Percentiles rank a stretch among this genome's conserved stretches.
Conservation (phyloP, 805 yeast species). For the Soucietia sequanensis region DNA sequence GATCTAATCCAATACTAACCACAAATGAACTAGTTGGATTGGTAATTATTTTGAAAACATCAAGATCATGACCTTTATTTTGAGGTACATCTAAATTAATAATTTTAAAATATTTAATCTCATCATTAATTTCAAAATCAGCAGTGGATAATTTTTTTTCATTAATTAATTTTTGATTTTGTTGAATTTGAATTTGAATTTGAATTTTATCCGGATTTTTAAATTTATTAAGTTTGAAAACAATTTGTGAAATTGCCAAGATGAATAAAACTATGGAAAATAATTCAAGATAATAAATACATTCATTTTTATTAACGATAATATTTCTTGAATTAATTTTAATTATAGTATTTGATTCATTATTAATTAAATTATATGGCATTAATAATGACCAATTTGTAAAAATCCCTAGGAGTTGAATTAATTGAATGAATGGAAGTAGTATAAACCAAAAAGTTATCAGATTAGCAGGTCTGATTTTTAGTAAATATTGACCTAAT, state of each 20-base stretch:
- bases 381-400: constrained; percentile 19
- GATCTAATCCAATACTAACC: constrained; percentile 73
- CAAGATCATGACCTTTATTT: constrained; percentile 53
- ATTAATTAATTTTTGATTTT: constrained; percentile 1
- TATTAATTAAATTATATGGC: constrained; percentile 15
- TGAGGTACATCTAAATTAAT: constrained; percentile 20
- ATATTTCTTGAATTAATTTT: constrained; percentile 6
- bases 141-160: background rate
- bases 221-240: constrained; percentile 12
- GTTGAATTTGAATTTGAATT: constrained; percentile 14
- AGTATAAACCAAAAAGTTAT: constrained; percentile 28
- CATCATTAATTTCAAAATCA: constrained; percentile 14
- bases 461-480: constrained; percentile 35
- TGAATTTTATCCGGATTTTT: background rate
- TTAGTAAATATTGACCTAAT: constrained; percentile 33
- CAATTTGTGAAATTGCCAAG: constrained; percentile 35
- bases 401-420: constrained; percentile 13
- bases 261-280: constrained; percentile 50
- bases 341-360: constrained; percentile 5
- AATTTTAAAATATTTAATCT: constrained; percentile 24
- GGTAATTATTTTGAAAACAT: constrained; percentile 59
- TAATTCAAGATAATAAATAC: constrained; percentile 56
- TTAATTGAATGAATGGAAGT: constrained; percentile 17
- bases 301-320: constrained; percentile 37
- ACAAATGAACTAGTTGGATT: constrained; percentile 61